Base-by-base conservation (phyloP, 2,329 filamentous ascomycete species). In the Trichoderma sp. region DNA sequence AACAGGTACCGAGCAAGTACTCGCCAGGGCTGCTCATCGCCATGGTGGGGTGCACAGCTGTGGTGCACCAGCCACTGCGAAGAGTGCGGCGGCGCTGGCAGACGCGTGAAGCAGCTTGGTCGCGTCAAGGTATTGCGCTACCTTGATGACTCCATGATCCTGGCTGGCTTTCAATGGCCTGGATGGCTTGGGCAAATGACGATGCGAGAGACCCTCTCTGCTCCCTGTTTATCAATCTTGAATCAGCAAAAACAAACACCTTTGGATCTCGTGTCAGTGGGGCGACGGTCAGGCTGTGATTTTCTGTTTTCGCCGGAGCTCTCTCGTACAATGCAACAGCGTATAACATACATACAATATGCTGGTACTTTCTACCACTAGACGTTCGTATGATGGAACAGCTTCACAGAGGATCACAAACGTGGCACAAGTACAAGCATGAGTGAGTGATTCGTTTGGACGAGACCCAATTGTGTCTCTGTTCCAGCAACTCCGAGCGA, bases 71-170 rank as follows among this genome's bases (percentile, higher is more conserved):
- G 72, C 76, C 75, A 72, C 71, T 72, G 43, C 15, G 11, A 62
- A 70, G 14, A 70, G 66, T 69, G 72, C 56, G 15, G 11, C 39
- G 62, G 68, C 36, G 36, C 58, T 58, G 64, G 64, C 61, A 34
- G 69, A 77, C 75, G 74, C 74, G 76, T 77, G 74, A 75, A 73
- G 11, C 43, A 32, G 24, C 47, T 15, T 30, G 39, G 73, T 76
- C 76, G 75, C 75, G 75, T 72, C 71, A 21, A 75, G 72, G 76
- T 76, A 74, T 62, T 67, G 39, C 43, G 63, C 73, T 68, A 63
- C 18, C 64, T 15, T 18, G 18, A 53, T 26, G 64, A 39, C 34
- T 36, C 32, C 21, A 26, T 62, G 60, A 62, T 39, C 60, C 64
- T 57, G 51, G 64, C 34, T 34, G 32, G 28, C 21, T 21, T 39